phyloP scores from a whole-genome alignment of 179 eudicot species.

The Vitellaria paradoxa region DNA sequence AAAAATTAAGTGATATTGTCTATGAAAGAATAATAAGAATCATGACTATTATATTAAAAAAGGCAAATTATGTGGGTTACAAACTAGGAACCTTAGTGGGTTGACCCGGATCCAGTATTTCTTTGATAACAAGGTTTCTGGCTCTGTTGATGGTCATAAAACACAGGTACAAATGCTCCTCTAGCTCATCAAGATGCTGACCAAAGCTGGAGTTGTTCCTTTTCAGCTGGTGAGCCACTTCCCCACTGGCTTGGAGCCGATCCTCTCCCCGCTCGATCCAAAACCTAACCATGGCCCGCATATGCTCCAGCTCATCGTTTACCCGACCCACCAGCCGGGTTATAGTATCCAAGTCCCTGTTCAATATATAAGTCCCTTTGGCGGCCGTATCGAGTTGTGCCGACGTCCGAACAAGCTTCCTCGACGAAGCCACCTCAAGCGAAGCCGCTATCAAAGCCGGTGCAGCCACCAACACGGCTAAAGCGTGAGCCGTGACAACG shows the following conservation, averaged over 20 bases:
- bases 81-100: slow-evolving; percentile 1
- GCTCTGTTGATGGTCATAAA: slow-evolving; percentile 88
- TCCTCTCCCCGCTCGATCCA: slow-evolving; percentile 50
- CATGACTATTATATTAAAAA: too few species aligned
- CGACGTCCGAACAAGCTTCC: slow-evolving; percentile 27
- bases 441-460: slow-evolving; percentile 45
- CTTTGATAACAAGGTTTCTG: slow-evolving; percentile 71
- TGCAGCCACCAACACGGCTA: slow-evolving; percentile 53
- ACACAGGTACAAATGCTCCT: slow-evolving; percentile 85
- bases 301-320: slow-evolving; percentile 68
- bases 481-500: slow-evolving; percentile 46
- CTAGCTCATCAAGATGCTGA: slow-evolving; percentile 76
- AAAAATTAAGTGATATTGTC: too few species aligned
- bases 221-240: slow-evolving; percentile 62
- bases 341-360: slow-evolving; percentile 77
- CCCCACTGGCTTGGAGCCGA: slow-evolving; percentile 45
- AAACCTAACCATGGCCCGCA: slow-evolving; percentile 41
- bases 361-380: slow-evolving; percentile 76
- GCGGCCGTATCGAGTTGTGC: slow-evolving; percentile 78
- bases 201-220: slow-evolving; percentile 49
- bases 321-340: slow-evolving; percentile 73
- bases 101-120: slow-evolving; percentile 35
- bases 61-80: not conserved
- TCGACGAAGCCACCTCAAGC: slow-evolving; percentile 27
- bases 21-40: too few species aligned